Evolutionary conservation across 1,139 yeast genomes (phyloP), one percentile per base, ranked within the genome.

Genomic region (Taphrina deformans): DNA sequence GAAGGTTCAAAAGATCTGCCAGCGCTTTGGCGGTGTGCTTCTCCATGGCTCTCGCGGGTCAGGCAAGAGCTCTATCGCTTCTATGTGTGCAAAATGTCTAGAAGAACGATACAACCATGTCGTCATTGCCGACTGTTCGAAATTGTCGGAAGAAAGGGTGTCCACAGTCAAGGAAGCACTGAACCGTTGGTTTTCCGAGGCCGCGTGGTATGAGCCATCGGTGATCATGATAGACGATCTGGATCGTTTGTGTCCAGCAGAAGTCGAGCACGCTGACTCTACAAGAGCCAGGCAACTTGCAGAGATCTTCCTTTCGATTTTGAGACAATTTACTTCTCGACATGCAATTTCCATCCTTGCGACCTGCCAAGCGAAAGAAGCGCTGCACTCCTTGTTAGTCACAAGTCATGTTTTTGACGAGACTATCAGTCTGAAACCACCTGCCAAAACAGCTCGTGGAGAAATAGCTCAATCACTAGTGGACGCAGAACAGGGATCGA

Each of bases 171-270:
- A 40, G 18, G 59, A 50, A n/a, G 48, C 60, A 21, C 35, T 61
- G 29, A 53, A 35, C 14, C 51, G 26, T 9, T 79, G 85, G 78
- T 73, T 87, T 27, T 82, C 82, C 55, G 83, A 82, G 66, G 85
- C 92, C 40, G 79, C 88, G 24, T 90, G 97, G 96, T 83, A 85
- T 72, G 80, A 88, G 27, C 97, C 98, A 0, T 79, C 93, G 0
- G 78, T 91, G 1, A 75, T 93, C 3, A 76, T 92, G 0, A 74
- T 93, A 40, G 98, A 93, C 71, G 91, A 91, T 70, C 75, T 91
- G n/a, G 97, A 92, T 71, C 82, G 84, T 69, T 73, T 92, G 12
- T 80, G 91, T 53, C 83, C 89, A 0, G 88, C 88, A 0, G 95
- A 88, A 70, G 78, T 79, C 65, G 96, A 89, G 72, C 61, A 68